Conservation (phyloP, 2,329 filamentous ascomycete genomes). For the Sclerotinia glacialis region DNA sequence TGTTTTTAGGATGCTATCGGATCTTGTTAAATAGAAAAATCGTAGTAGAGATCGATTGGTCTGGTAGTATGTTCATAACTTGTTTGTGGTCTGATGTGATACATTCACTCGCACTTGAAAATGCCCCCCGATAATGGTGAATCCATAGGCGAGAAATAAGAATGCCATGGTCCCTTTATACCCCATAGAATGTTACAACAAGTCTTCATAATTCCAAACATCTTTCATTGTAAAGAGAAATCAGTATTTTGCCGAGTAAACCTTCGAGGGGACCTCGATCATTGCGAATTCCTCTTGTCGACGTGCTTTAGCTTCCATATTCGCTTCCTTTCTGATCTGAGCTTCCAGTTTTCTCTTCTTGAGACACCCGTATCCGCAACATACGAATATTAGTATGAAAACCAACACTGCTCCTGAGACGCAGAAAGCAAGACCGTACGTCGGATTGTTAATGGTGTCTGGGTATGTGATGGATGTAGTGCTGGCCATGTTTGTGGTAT, state of each 20-base stretch:
- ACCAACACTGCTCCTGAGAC: not conserved
- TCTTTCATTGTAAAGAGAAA: not conserved
- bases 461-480: not conserved
- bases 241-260: not conserved
- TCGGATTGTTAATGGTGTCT: not conserved
- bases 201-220: not conserved
- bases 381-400: constrained; percentile 2
- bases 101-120: not conserved
- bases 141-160: no score
- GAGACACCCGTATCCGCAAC: constrained; percentile 10
- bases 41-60: not conserved
- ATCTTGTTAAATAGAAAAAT: not conserved
- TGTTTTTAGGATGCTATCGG: not conserved
- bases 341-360: constrained; percentile 3
- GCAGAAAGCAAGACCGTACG: not conserved
- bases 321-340: not conserved
- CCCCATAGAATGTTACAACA: not conserved
- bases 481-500: not conserved
- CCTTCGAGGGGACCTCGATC: not conserved
- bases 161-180: no score
- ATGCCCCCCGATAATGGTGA: not conserved
- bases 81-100: not conserved
- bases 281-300: not conserved
- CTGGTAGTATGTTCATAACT: not conserved
- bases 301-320: not conserved